Conservation (phyloP, 2,329 filamentous ascomycete species). For the Talaromyces rugulosus region DNA sequence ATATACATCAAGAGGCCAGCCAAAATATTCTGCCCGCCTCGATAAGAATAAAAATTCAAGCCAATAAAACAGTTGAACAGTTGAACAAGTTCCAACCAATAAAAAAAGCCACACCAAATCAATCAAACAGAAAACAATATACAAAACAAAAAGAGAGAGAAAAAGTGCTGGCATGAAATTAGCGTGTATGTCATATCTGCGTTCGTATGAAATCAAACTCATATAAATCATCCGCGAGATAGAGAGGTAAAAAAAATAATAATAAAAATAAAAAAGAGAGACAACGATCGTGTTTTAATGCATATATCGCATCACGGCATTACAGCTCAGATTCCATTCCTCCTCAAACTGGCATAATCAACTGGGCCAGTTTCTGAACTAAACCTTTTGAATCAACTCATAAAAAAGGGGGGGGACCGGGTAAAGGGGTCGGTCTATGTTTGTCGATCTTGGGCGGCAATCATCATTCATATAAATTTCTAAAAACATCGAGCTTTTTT, state of each 20-base stretch:
- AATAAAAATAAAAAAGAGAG: background rate
- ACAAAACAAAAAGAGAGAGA: background rate
- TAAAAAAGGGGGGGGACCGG: background rate
- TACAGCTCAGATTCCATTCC: background rate
- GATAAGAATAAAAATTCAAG: background rate
- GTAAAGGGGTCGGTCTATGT: background rate
- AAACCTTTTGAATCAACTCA: background rate
- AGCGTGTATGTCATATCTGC: background rate
- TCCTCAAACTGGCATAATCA: background rate
- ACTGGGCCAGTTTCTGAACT: background rate
- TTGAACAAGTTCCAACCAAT: background rate
- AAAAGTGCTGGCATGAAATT: background rate
- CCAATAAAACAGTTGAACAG: background rate
- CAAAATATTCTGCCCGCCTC: background rate
- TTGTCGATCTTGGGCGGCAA: background rate
- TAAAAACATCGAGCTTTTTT: background rate
- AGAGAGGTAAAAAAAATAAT: background rate
- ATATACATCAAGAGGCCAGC: background rate
- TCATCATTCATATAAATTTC: background rate
- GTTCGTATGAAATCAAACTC: background rate
- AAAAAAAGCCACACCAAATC: background rate
- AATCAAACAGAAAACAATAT: background rate
- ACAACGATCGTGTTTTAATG: background rate
- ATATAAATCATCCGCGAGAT: background rate
- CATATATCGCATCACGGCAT: background rate